Evolutionary conservation across 257 asterid genomes (phyloP), one percentile per base, ranked within the genome.

Genomic region (Cinchona pubescens): DNA sequence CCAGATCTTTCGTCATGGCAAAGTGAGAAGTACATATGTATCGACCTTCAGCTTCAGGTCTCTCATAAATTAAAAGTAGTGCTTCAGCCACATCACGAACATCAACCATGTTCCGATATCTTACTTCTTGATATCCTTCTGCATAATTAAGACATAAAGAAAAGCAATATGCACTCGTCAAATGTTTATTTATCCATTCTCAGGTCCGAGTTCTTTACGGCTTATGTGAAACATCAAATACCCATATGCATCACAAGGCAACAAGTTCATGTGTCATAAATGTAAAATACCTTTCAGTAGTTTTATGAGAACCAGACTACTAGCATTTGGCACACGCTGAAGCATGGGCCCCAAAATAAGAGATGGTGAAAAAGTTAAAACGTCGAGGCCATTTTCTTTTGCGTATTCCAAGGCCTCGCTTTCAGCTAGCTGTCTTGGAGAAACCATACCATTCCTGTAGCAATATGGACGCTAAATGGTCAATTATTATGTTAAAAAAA

Each of bases 401-500:
- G 94, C 90, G 79, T 85, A 91, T 71, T 89, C 87, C 79, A 74
- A 86, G 34, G 94, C 96, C 84, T 79, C 88, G 29, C 80, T 82
- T 79, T 93, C 98, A 0, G 98, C 95, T 40, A 82, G n/a, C 85
- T 1, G 96, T 90, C 69, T 93, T 93, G 66, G 97, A 87, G 74
- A 45, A 86, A 76, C 82, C 87, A 78, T 93, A 91, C 98, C 97
- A 93, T 65, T 90, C 87, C 98, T 91, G 92, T 42, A 73, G 3
- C 51, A 76, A n/a, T 43, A 14, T 21, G 32, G 48, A 51, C 51
- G 23, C 12, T 34, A 37, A 46, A 18, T 13, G 30, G 25, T 23
- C 34, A 75, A 59, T 34, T 23, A 43, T n/a, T n/a, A n/a, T n/a
- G n/a, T n/a, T n/a, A 78, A 32, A 79, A 35, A 15, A 42, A 32